Evolutionary conservation across 2,329 filamentous ascomycete genomes (phyloP), one percentile per base, ranked within the genome.

Genomic region (Coleophoma crateriformis): DNA sequence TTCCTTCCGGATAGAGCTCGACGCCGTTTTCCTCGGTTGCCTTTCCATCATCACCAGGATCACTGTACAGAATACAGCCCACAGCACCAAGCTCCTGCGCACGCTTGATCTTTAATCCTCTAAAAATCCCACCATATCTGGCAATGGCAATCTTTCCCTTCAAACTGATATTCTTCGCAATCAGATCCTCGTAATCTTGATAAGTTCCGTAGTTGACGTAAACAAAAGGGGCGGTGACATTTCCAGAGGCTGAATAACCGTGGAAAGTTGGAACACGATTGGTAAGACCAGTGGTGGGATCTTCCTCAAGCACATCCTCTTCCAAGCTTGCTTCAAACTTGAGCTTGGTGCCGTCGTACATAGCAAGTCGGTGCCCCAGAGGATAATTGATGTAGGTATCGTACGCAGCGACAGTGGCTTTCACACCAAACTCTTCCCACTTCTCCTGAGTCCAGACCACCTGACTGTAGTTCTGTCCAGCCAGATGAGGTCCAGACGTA

Each of bases 121-220:
- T 81, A 73, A 96, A 96, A 53, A 92, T 84, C 42, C 80, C 77
- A 14, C 92, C 92, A 64, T 97, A 96, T 62, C 87, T 90, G 40
- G 81, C 85, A 53, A 97, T 73, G 2, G 88, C 90, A 58, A 97
- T 92, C 69, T 95, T 95, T 44, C 90, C 92, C 57, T 84, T 67
- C 38, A 97, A 71, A 50, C 79, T 83, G 50, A 96, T 70, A 56
- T 90, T 89, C 35, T 88, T 85, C 37, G 81, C 77, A 40, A 86
- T 63, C 13, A 97, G 76, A 55, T 95, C 90, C 59, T 94, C 86
- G 57, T 85, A 97, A 64, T 97, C 92, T 55, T 78, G 71, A 63
- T 85, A 95, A 0, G 88, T 94, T 47, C 91, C 92, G 62, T 94
- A 95, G 68, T 96, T 96, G 65, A 88, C 90, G 62, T 86, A 97